Conservation (phyloP, 108 stramenopile genomes). For the Cyclotella cryptica region DNA sequence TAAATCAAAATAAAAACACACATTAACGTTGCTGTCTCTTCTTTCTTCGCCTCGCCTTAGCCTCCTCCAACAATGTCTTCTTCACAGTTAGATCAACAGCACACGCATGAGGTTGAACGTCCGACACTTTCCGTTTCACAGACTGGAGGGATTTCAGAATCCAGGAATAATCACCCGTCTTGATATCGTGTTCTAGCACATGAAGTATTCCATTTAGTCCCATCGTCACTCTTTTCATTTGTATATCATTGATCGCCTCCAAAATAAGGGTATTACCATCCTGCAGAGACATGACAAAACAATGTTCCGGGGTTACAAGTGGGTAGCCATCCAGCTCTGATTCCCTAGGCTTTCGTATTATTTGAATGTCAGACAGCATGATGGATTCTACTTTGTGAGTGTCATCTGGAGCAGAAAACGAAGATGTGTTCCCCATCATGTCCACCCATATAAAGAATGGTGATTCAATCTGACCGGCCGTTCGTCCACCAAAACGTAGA, state of each 20-base stretch:
- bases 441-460: conserved; percentile 22
- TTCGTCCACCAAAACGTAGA: neutral
- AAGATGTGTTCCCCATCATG: neutral
- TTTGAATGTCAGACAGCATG: neutral
- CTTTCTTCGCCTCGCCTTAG: conserved; percentile 7
- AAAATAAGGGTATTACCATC: conserved; percentile 9
- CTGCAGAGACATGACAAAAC: conserved; percentile 5
- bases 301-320: neutral
- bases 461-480: neutral
- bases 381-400: conserved; percentile 7
- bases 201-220: neutral
- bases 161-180: conserved; percentile 7
- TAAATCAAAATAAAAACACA: neutral
- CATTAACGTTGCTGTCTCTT: conserved; percentile 2
- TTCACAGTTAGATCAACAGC: neutral
- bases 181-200: conserved; percentile 2
- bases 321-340: conserved; percentile 10
- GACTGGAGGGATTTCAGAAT: neutral
- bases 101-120: neutral
- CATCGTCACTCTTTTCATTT: conserved; percentile 1
- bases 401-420: neutral
- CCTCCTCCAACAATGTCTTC: conserved; percentile 12
- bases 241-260: conserved; percentile 10
- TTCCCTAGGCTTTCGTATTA: conserved; percentile 3
- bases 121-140: neutral